Conservation (phyloP, 2,329 filamentous ascomycete genomes). For the Aspergillus latus region DNA sequence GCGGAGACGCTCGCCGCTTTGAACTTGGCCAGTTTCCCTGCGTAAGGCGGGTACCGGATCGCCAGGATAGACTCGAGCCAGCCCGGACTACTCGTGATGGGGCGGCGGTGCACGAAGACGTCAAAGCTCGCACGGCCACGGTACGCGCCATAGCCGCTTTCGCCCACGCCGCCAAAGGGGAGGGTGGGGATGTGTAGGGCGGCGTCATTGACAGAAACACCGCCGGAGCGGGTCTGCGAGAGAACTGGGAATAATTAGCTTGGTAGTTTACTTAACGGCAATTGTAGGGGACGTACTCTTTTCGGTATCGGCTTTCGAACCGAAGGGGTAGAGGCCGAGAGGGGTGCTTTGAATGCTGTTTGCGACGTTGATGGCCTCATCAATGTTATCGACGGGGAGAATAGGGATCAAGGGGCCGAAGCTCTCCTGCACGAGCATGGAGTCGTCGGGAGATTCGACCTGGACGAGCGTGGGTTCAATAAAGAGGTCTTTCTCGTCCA, state of each 20-base stretch:
- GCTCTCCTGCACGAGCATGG: constrained; percentile 77
- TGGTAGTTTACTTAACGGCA: neutral
- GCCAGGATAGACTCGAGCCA: constrained; percentile 61
- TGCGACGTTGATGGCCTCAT: constrained; percentile 79
- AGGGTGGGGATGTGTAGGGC: constrained; percentile 73
- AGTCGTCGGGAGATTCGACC: constrained; percentile 71
- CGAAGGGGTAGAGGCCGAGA: constrained; percentile 81
- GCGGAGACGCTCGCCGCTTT: constrained; percentile 51
- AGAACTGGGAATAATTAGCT: constrained; percentile 51
- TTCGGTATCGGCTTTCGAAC: constrained; percentile 72
- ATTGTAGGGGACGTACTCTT: constrained; percentile 56
- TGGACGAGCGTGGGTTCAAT: constrained; percentile 94
- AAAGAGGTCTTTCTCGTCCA: constrained; percentile 76
- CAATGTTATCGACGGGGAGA: constrained; percentile 73
- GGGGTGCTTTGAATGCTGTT: constrained; percentile 82
- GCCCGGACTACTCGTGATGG: constrained; percentile 58
- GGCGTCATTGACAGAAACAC: constrained; percentile 58
- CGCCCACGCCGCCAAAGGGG: constrained; percentile 79
- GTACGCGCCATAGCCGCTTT: constrained; percentile 74
- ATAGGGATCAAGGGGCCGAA: constrained; percentile 93
- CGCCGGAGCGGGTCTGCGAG: constrained; percentile 63
- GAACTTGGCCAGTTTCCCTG: constrained; percentile 55
- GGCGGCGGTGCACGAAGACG: constrained; percentile 60
- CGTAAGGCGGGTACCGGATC: constrained; percentile 62
- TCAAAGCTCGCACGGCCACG: constrained; percentile 71